Base-by-base conservation (phyloP, 1,139 yeast species). In the Candida tetrigidarum region DNA sequence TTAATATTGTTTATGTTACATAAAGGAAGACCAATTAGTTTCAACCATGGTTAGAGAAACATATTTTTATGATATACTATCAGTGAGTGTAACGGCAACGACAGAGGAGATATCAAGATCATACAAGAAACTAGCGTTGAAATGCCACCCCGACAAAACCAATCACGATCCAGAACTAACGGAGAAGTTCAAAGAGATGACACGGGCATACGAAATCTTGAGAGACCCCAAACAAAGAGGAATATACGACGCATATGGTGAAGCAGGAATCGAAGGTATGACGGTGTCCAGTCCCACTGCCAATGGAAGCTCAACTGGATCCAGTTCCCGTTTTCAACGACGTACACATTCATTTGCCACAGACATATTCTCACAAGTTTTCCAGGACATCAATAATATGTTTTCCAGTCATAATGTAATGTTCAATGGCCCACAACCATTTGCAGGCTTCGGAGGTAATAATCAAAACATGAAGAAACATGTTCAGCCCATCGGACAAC, bases 101-200 rank as follows among this genome's bases (percentile, higher is more conserved):
- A 42, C 55, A 6, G 80, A 73, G 38, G 78, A 72, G 44, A 73
- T 74, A 14, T 61, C 76, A 15, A 62, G 61, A 37, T 62, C 77
- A 4, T 74, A 72, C 50, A 69, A 70, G 49, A 65, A 62, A 49
- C 62, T 65, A 46, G 79, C 79, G 3, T 58, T 74, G 25, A 69
- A 59, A 46, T 74, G 71, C 48, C 80, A 74, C 50, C 80, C 80
- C 1, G 80, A 74, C 52, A 74, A 74, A 52, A 74, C 77, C 12
- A 74, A 73, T 51, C 78, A 70, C 49, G 66, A 74, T 49, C 74
- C 76, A 1, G 66, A 61, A 42, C 55, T 71, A 32, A 74, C 79
- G 1, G 79, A 74, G 52, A 63, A 61, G 52, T 74, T 74, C 55
- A 74, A 74, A 54, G 74, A 64, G 43, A 63, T 71, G 46, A 72